Evolutionary conservation across 164 flowering plant genomes (phyloP), one percentile per base, ranked within the genome.

Genomic region (Euptelea pleiosperma): DNA sequence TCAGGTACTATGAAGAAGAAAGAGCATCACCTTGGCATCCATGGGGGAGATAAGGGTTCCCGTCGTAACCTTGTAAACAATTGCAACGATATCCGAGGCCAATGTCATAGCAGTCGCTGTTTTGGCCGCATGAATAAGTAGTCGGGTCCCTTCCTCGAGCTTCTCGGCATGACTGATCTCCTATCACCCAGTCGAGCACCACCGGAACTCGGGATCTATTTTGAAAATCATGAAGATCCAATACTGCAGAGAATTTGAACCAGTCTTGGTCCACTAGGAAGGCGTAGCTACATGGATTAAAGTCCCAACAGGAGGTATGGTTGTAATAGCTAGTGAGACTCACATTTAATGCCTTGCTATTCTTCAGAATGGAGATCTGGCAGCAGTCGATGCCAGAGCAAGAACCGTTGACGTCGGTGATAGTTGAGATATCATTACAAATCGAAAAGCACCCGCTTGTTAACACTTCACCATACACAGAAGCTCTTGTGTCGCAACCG

Each of bases 21-120:
- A n/a, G n/a, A n/a, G n/a, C n/a, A n/a, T n/a, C n/a, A 39, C 42
- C 42, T 10, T 39, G 42, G 42, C 42, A 39, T 39, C 42, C 42
- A 14, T 39, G n/a, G 11, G 11, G 42, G 15, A 39, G 42, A 16
- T 39, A 39, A 9, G 42, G 42, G 16, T 9, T 39, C n/a, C 42
- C 42, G 11, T 39, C n/a, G 4, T 39, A 39, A 11, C 42, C 42
- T 9, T 39, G 15, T 1, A 16, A 39, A 14, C 42, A 39, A 16
- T 39, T 39, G n/a, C 42, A 39, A 12, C 15, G 15, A 39, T 39
- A 39, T 9, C 42, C 42, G 15, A 12, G 4, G 4, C n/a, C 42
- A 12, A 3, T 39, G 42, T 3, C 42, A 39, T 14, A 11, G n/a
- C 42, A 39, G 42, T 2, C 16, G 15, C n/a, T 39, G 42, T 39